Conservation (phyloP, 2,329 filamentous ascomycete genomes). For the Scedosporium minutisporum region DNA sequence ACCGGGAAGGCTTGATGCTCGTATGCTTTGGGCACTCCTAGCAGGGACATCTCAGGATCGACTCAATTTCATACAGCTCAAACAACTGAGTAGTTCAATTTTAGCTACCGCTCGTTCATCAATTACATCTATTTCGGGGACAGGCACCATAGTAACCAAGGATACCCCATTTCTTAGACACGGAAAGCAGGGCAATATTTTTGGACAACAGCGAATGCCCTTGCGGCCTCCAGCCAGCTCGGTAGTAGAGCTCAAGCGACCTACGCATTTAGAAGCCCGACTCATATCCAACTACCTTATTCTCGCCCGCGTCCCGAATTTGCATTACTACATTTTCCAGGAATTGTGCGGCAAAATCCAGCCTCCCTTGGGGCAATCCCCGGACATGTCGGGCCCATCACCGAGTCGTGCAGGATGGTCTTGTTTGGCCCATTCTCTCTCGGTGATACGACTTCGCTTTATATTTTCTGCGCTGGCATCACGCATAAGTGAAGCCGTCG, state of each 20-base stretch:
- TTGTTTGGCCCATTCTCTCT: not conserved
- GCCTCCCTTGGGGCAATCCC: not conserved
- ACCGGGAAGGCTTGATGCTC: not conserved
- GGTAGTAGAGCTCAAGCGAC: not conserved
- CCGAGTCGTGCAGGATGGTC: slow-evolving; percentile 5
- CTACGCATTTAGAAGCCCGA: not conserved
- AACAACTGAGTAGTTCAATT: not conserved
- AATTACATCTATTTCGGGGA: not conserved
- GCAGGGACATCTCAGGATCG: not conserved
- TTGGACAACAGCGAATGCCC: not conserved
- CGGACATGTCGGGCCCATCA: slow-evolving; percentile 1
- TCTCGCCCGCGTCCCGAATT: not conserved
- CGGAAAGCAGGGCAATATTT: not conserved
- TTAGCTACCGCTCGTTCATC: no score
- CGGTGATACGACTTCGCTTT: not conserved
- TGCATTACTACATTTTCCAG: not conserved
- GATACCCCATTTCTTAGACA: not conserved
- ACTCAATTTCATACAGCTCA: not conserved
- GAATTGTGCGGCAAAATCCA: not conserved
- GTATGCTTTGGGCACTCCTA: not conserved
- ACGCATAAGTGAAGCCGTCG: not conserved
- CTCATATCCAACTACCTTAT: not conserved
- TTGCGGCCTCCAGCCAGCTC: not conserved
- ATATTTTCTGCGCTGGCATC: not conserved
- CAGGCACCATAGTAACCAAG: not conserved